Percentiles rank a stretch among this genome's conserved stretches.
phyloP scores from a whole-genome alignment of 2,329 filamentous ascomycete species.

The Fusarium continuum region DNA sequence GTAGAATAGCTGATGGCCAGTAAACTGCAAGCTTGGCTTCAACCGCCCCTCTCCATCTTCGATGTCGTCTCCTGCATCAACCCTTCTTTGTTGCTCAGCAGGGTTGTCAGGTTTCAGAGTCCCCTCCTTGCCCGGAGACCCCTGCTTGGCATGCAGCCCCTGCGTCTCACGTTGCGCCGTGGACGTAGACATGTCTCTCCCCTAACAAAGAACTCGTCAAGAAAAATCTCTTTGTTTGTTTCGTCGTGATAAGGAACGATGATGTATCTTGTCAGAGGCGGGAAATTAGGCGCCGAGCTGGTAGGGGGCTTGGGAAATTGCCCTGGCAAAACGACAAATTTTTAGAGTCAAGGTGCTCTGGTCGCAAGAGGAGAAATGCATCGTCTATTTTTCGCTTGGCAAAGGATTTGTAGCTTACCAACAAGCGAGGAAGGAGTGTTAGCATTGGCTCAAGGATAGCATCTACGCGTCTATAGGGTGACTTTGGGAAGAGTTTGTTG shows the following conservation, averaged over 20 bases:
- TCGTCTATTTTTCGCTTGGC: background rate
- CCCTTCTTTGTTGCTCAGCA: slow-evolving; percentile 4
- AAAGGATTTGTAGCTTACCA: background rate
- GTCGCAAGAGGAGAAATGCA: background rate
- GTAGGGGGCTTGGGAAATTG: slow-evolving; percentile 19
- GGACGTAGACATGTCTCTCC: slow-evolving; percentile 22
- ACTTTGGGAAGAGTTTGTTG: background rate
- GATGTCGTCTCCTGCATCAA: background rate
- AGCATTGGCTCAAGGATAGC: background rate
- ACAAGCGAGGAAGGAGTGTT: background rate
- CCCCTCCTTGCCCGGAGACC: slow-evolving; percentile 7
- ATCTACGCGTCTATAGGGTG: slow-evolving; percentile 6
- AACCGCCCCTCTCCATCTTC: slow-evolving; percentile 37
- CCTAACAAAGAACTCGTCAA: background rate
- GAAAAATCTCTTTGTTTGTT: background rate
- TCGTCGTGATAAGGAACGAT: background rate
- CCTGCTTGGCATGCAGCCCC: slow-evolving; percentile 29
- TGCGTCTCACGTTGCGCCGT: slow-evolving; percentile 37
- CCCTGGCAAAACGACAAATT: background rate
- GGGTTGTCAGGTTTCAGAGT: slow-evolving; percentile 20
- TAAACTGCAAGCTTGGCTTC: slow-evolving; percentile 53
- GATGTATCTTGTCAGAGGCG: background rate
- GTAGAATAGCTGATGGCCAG: slow-evolving; percentile 58
- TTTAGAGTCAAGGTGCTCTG: too few relatives aligned
- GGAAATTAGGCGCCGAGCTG: slow-evolving; percentile 1